Conservation (phyloP, 768 basidiomycete genomes). For the Jaapia argillacea region DNA sequence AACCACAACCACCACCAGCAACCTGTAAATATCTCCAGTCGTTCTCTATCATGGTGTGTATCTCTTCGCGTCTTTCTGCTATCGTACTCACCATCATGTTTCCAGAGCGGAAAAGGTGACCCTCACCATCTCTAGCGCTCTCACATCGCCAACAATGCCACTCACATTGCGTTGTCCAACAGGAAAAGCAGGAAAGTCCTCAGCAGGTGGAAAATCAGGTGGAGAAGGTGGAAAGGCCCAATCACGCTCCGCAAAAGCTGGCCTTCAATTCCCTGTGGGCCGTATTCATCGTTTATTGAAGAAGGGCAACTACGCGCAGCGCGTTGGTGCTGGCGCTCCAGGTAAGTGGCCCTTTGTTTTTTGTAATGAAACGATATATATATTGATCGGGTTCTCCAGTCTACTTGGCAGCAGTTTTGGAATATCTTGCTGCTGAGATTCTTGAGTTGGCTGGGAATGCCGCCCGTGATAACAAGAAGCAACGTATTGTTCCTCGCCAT, state of each 20-base stretch:
- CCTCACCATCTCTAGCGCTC: too few species aligned
- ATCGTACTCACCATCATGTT: background rate
- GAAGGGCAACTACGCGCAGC: conserved; percentile 81
- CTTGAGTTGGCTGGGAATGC: conserved; percentile 88
- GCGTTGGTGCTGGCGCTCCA: conserved; percentile 85
- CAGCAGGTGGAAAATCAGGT: conserved; percentile 36
- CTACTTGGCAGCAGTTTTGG: conserved; percentile 84
- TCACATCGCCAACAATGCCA: too few species aligned
- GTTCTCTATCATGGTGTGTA: too few species aligned
- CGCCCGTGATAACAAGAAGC: conserved; percentile 78
- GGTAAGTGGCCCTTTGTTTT: conserved; percentile 27
- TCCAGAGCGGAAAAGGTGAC: background rate
- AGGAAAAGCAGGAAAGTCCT: conserved; percentile 42
- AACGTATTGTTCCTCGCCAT: conserved; percentile 91
- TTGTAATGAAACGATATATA: background rate
- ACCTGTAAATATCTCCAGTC: background rate
- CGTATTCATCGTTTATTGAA: conserved; percentile 87
- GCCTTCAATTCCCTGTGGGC: conserved; percentile 83
- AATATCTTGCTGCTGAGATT: conserved; percentile 90
- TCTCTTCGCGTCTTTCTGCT: too few species aligned
- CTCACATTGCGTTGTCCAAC: conserved; percentile 34
- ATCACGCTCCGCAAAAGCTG: conserved; percentile 66
- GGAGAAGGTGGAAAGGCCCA: conserved; percentile 37
- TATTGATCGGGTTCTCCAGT: conserved; percentile 29
- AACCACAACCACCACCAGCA: background rate